These are phyloP conservation scores for Neocucurbitaria cava DNA, from an alignment of 2,329 filamentous ascomycete genomes.

Conservation along the genomic window DNA sequence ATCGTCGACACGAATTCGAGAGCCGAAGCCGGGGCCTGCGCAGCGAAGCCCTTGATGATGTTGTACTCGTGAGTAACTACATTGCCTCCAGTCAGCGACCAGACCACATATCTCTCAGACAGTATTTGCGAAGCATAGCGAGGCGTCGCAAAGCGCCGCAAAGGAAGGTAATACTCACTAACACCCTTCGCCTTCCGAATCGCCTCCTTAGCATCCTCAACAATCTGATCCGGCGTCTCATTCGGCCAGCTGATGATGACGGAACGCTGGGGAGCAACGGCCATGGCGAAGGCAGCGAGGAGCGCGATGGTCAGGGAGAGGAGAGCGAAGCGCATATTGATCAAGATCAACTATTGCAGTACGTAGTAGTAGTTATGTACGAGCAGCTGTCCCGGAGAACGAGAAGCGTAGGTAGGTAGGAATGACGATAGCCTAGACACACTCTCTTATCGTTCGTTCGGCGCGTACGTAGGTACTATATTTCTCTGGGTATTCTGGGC, in stretches of 20 bases:
- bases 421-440: not conserved
- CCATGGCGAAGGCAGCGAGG: constrained; percentile 67
- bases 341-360: not conserved
- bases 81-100: not conserved
- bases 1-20: constrained; percentile 71
- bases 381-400: too few relatives aligned
- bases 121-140: not conserved
- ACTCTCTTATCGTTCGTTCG: not conserved
- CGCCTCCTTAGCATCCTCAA: constrained; percentile 74
- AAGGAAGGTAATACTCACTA: constrained; percentile 9
- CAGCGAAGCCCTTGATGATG: constrained; percentile 75
- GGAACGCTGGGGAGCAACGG: constrained; percentile 67
- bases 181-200: constrained; percentile 73
- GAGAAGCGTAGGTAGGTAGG: not conserved
- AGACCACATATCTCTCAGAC: not conserved
- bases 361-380: not conserved
- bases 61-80: constrained; percentile 77
- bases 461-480: too few relatives aligned
- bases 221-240: constrained; percentile 69
- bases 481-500: not conserved
- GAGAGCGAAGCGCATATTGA: constrained; percentile 70
- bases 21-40: constrained; percentile 72
- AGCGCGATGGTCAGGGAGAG: constrained; percentile 64
- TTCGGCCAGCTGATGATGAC: constrained; percentile 81
- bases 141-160: not conserved